Evolutionary conservation across 2,329 filamentous ascomycete genomes (phyloP), one percentile per base, ranked within the genome.

Genomic region (Gliomastix tumulicola): DNA sequence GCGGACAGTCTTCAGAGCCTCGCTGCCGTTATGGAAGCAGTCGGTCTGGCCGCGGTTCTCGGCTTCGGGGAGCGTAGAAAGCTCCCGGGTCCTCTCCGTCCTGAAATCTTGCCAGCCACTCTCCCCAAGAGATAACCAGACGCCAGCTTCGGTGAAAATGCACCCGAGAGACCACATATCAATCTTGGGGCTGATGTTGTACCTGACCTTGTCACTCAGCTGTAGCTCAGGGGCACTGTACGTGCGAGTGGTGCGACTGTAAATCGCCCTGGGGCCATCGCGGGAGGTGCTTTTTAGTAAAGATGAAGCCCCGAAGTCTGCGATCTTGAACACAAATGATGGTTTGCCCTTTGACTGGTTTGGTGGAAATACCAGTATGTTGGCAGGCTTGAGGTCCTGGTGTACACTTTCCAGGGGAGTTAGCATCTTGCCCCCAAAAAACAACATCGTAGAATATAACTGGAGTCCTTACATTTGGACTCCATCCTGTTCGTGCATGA

Each of bases 1-100:
- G n/a, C 13, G 3, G n/a, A 28, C 4, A 16, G 13, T n/a, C 1
- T 28, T 5, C 10, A 28, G 17, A 8, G 25, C 25, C n/a, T 4
- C 25, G 17, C 13, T 7, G 1, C 25, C 2, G 17, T 28, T 28
- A 16, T 28, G 25, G 10, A 28, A 28, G 10, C 25, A 12, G 10
- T 28, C 25, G 6, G 7, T 16, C 13, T 28, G 17, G 13, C 25
- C 25, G 6, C n/a, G 25, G 10, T 28, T 5, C 4, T 2, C 10
- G 2, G 17, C 13, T 3, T 2, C 2, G n/a, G 25, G 1, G 4
- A 28, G 1, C 2, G 3, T 28, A n/a, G 25, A 28, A 16, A 13
- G n/a, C 25, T 28, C 25, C 17, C 17, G 13, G 7, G 2, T 2
- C 13, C 25, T 13, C 17, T 28, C 17, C 3, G 7, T 28, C 17